Evolutionary conservation across 148 eudicot genomes (phyloP), one percentile per base, ranked within the genome.

Genomic region (Cornus controversa): DNA sequence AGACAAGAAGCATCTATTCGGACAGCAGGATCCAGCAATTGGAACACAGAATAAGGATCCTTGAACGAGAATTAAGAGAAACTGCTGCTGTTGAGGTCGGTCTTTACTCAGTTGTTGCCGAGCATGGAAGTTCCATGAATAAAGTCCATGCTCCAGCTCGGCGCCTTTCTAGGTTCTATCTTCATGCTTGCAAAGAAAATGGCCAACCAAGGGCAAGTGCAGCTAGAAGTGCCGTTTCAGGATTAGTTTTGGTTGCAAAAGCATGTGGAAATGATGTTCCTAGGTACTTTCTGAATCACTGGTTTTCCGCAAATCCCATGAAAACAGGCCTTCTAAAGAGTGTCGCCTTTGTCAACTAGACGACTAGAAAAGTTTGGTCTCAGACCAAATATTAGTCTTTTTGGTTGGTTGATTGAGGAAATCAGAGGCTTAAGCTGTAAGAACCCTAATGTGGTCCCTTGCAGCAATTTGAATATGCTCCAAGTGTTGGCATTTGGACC

Each of bases 261-360:
- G 95, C 98, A 80, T 96, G 99, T 62, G 99, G 99, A 84, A 96
- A 88, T 82, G 99, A 96, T 80, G 99, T 96, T 78, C 94, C 99
- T 20, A 92, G 99, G 99, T 96, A 88, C 42, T 67, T 14, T 71
- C 20, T 57, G 26, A 15, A 54, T 7, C 27, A 34, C 75, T 7
- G 36, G 18, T 22, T 50, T 42, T 67, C 70, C 25, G 71, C 11
- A 15, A 66, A 28, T 57, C 28, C 23, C 16, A 5, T 34, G 36
- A 72, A 66, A 34, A 53, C 50, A 73, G 25, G 25, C 29, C 27
- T 27, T 75, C 27, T 24, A 26, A 31, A 4, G 7, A 0, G 25
- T 22, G 16, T 66, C 13, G 60, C 67, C 47, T 45, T 10, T 47
- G 6, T 18, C 10, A 65, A 36, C 53, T 66, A 22, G 64, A 37